Evolutionary conservation across 1,139 yeast genomes (phyloP).

Genomic region (Geotrichum phurueaensis): DNA sequence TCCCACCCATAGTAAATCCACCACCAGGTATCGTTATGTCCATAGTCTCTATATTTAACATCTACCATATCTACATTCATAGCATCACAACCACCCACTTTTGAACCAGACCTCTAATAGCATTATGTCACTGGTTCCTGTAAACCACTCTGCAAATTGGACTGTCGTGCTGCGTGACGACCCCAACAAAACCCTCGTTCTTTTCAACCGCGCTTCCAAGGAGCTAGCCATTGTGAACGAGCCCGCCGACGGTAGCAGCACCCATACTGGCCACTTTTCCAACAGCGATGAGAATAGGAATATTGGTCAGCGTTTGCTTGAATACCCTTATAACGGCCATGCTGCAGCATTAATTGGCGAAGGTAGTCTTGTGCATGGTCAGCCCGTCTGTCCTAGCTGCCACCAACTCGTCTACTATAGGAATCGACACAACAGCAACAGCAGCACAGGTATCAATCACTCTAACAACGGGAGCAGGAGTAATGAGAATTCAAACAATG

Average conservation of each 20-base stretch:
- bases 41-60: neutral
- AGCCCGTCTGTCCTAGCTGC: neutral
- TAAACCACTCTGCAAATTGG: neutral
- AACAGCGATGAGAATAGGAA: neutral
- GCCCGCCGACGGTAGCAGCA: constrained; percentile 13
- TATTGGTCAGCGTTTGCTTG: neutral
- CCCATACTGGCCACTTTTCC: neutral
- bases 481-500: neutral
- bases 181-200: constrained; percentile 30
- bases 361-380: neutral
- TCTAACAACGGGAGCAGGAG: neutral
- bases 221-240: constrained; percentile 31
- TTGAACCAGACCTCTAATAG: neutral
- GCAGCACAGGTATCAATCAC: neutral
- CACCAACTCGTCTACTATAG: neutral
- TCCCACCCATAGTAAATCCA: neutral
- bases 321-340: neutral
- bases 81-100: neutral
- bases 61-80: neutral
- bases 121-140: neutral
- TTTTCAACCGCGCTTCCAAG: constrained; percentile 30
- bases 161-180: constrained; percentile 22
- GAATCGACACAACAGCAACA: neutral
- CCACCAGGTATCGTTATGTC: neutral
- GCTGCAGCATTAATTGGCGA: neutral